Base-by-base conservation (phyloP, 2,329 filamentous ascomycete species). In the Botrytis cinerea region DNA sequence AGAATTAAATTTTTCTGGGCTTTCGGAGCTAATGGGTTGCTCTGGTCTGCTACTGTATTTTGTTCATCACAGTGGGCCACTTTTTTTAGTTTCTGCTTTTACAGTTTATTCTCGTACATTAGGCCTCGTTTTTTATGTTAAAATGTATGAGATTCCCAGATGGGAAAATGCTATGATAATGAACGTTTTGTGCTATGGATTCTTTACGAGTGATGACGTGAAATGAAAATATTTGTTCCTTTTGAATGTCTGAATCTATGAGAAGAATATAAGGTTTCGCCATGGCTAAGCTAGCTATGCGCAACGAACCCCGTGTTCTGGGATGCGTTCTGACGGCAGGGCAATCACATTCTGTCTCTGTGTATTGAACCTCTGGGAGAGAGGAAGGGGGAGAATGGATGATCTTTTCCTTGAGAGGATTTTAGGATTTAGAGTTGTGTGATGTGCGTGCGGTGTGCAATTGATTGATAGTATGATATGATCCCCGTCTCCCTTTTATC, bases 21-120 rank as follows among this genome's bases (percentile, higher is more conserved):
- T 51, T 68, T 59, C 35, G 61, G 70, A 72, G 62, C 70, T 72
- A 63, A 63, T 64, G 70, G 70, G 45, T 45, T 46, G 46, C 45
- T 60, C 68, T 73, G 71, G 66, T 68, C 64, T 45, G 59, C 71
- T 73, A 72, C 71, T 70, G 71, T 73, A 73, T 70, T 73, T 73
- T 62, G 54, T 70, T 73, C 64, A 67, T 45, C 22, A 62, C 35
- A 62, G 66, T 62, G 63, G 64, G 25, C 57, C 48, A 54, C 71
- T 62, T 18, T 68, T 73, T 60, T 73, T 73, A 54, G 43, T 70
- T 62, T 51, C 48, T 66, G 54, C 71, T 63, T 70, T 73, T 73
- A 40, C 46, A 28, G 51, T 72, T 67, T 67, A 68, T 59, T 40
- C 63, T 62, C 71, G 71, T 73, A 70, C 64, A 73, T 63, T 73